Conservation (phyloP, 1,284 basidiomycete genomes). For the Entoloma clypeatum region DNA sequence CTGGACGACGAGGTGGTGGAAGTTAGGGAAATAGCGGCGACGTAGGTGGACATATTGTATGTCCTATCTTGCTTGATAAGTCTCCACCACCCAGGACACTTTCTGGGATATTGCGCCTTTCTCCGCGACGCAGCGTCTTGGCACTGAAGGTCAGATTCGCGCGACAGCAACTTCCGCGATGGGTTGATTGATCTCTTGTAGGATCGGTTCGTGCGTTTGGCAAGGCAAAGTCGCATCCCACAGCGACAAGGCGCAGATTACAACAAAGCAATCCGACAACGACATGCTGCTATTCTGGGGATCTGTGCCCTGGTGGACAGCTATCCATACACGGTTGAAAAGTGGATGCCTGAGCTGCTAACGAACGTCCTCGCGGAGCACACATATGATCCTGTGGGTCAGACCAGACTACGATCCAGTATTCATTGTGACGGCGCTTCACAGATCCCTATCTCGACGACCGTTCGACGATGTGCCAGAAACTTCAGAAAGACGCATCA, state of each 20-base stretch:
- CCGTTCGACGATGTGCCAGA: conserved; percentile 68
- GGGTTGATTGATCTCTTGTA: conserved; percentile 22
- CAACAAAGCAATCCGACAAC: conserved; percentile 59
- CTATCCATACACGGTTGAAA: conserved; percentile 82
- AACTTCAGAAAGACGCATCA: conserved; percentile 77
- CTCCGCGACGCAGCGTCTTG: conserved; percentile 70
- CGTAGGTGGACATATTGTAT: conserved; percentile 39
- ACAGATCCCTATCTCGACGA: conserved; percentile 69
- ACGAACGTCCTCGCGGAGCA: conserved; percentile 74
- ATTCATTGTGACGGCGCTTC: conserved; percentile 5
- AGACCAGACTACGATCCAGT: neutral
- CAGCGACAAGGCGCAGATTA: conserved; percentile 55
- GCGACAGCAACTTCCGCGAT: neutral
- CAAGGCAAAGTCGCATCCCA: conserved; percentile 57
- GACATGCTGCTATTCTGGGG: conserved; percentile 78
- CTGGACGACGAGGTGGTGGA: conserved; percentile 73
- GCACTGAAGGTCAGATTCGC: conserved; percentile 52
- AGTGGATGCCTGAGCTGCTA: conserved; percentile 76
- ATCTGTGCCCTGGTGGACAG: conserved; percentile 77
- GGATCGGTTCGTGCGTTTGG: conserved; percentile 68
- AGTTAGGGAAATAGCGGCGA: conserved; percentile 73
- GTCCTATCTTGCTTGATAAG: neutral
- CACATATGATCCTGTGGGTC: conserved; percentile 70
- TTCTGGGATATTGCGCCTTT: conserved; percentile 77
- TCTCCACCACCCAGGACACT: conserved; percentile 49